Base-by-base conservation (phyloP, 441 rosid species). In the Macaranga tanarius region DNA sequence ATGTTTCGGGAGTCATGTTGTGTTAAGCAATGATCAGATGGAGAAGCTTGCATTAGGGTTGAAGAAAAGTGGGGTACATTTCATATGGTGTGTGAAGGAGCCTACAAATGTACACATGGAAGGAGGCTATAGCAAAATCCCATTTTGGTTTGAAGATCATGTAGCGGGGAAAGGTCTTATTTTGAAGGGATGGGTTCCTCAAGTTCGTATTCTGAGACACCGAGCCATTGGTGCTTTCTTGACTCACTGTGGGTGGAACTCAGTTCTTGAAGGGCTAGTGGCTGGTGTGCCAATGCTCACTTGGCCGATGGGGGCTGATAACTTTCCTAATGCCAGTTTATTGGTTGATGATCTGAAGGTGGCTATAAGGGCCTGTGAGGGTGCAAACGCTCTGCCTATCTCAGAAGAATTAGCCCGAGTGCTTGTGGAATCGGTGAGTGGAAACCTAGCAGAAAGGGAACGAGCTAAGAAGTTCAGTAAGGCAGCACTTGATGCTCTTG, bases 171-270 rank as follows among this genome's bases (percentile, higher is more conserved):
- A 73, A 28, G 93, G 91, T 2, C 19, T 70, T 71, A 62, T 89
- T 15, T 28, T 86, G 4, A 71, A 55, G 10, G 91, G 86, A 0
- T 89, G 88, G 93, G 88, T 73, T n/a, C 91, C 88, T 15, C 91
- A 87, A 50, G 81, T 78, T 25, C 28, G 1, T 26, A 75, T 87
- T 40, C 65, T 89, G 75, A 77, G 62, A 25, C 91, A 87, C 62
- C 68, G 56, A 22, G 87, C 84, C 0, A 84, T 86, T 19, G 88
- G 87, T 0, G 86, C 82, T 62, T 87, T 89, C 74, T 38, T 87
- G 76, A 87, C 87, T 61, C 93, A 87, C 42, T 87, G 88, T 31
- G 91, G 93, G 19, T 85, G 91, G 89, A 88, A 86, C 84, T 86
- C 92, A n/a, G 69, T 67, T 26, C 23, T 79, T 2, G 88, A 85